Evolutionary conservation across 768 basidiomycete genomes (phyloP), one percentile per base, ranked within the genome.

Genomic region (Suillus clintonianus): DNA sequence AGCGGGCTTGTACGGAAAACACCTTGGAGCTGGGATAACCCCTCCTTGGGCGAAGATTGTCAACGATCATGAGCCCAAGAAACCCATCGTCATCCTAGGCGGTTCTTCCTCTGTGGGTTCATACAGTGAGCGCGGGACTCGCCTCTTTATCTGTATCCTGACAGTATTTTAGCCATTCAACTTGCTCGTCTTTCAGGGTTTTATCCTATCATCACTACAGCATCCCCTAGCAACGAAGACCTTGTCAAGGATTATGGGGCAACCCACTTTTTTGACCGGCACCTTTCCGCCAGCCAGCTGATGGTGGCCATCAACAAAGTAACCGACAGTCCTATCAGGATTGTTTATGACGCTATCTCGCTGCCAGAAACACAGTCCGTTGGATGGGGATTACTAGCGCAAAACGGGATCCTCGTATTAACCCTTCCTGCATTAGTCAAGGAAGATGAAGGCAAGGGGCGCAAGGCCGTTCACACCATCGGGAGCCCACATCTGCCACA

Each of bases 31-130:
- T 1, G 79, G 76, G 19, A 70, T 85, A 15, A 67, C 69, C 10
- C 71, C 79, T 4, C 79, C 82, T 2, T 74, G 80, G 68, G 71
- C 64, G 3, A 61, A 71, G 10, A 71, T 68, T 0, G 76, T 74
- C 27, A 65, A 64, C 43, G 79, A 73, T 3, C 81, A 78, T 45
- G 82, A 83, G 65, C 70, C 71, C 36, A 80, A 77, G 47, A 76
- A 75, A 14, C 78, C 83, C 1, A 77, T 84, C n/a, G 65, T 86
- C 48, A 76, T 85, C 62, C 67, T 82, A 36, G 84, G 83, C n/a
- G 84, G 84, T 4, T 71, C 82, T 19, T 76, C 78, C 10, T 81
- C 81, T 22, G 82, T 84, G 1, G 84, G 84, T n/a, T 79, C 78
- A 73, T 80, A 75, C 56, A 74, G 83, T 80, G 63, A 64, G 76